These are phyloP conservation scores for Lactarius vividus DNA, from an alignment of 768 basidiomycete genomes.

Conservation along the genomic window DNA sequence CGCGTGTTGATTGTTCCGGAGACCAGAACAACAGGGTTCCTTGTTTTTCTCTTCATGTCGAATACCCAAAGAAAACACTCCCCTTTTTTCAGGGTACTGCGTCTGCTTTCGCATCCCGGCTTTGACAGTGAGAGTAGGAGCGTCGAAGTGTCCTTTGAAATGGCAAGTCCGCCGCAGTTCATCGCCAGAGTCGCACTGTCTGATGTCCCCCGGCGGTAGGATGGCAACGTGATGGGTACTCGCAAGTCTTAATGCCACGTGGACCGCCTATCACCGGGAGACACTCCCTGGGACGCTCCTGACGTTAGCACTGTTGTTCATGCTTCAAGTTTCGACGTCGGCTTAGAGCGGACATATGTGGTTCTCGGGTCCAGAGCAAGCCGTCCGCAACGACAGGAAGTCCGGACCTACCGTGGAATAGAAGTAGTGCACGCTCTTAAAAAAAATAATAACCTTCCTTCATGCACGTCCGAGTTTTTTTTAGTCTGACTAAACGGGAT, in stretches of 20 bases:
- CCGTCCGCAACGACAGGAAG: constrained; percentile 16
- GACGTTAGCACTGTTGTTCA: neutral
- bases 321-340: constrained; percentile 9
- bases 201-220: constrained; percentile 12
- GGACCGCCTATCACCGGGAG: constrained; percentile 6
- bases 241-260: constrained; percentile 4
- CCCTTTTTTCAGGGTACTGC: constrained; percentile 37
- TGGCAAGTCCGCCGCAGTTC: constrained; percentile 28
- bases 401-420: constrained; percentile 21
- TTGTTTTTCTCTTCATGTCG: constrained; percentile 16
- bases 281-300: constrained; percentile 1
- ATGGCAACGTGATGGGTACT: constrained; percentile 17
- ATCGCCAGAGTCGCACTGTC: neutral
- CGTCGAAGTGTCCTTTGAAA: constrained; percentile 33
- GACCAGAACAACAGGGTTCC: constrained; percentile 42
- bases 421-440: constrained; percentile 7
- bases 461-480: neutral
- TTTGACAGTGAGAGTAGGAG: constrained; percentile 25
- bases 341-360: constrained; percentile 15
- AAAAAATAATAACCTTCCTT: neutral
- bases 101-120: constrained; percentile 40
- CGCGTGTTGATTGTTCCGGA: constrained; percentile 44
- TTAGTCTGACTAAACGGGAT: constrained; percentile 9
- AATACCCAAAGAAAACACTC: constrained; percentile 10
- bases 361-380: constrained; percentile 9